Conservation (phyloP, 176 grass and related monocot species). For the Eragrostis nindensis region DNA sequence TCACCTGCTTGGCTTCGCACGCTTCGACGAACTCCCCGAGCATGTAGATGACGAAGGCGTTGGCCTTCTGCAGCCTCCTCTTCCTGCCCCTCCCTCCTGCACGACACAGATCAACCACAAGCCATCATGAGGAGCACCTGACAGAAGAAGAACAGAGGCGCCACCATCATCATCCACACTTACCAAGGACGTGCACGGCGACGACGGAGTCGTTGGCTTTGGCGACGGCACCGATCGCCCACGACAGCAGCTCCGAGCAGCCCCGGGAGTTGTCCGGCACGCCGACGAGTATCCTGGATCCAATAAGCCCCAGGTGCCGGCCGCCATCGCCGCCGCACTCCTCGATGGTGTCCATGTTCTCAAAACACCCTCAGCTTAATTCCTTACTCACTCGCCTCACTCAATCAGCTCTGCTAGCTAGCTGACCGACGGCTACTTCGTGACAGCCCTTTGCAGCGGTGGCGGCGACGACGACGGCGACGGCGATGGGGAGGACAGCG, state of each 20-base stretch:
- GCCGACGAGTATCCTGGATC: slow-evolving; percentile 76
- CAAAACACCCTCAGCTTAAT: not conserved
- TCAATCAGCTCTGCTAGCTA: not conserved
- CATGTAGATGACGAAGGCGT: slow-evolving; percentile 81
- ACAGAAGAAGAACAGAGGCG: not conserved
- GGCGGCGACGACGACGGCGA: slow-evolving; percentile 11
- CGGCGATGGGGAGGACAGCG: slow-evolving; percentile 47
- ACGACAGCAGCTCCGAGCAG: slow-evolving; percentile 79
- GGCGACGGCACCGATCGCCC: slow-evolving; percentile 68
- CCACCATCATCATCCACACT: not conserved
- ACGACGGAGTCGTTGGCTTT: slow-evolving; percentile 74
- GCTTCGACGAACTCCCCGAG: slow-evolving; percentile 80
- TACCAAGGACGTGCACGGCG: slow-evolving; percentile 89
- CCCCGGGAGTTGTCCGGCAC: slow-evolving; percentile 63
- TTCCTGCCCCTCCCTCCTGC: slow-evolving; percentile 54
- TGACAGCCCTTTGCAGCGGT: slow-evolving; percentile 7
- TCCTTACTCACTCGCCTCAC: not conserved
- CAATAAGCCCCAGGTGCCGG: not conserved
- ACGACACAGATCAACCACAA: not conserved
- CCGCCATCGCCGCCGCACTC: slow-evolving; percentile 43
- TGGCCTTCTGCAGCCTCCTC: slow-evolving; percentile 78
- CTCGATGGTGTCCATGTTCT: slow-evolving; percentile 73
- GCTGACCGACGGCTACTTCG: slow-evolving; percentile 22
- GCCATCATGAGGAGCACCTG: not conserved
- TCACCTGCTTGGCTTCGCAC: slow-evolving; percentile 87